These are phyloP conservation scores for Akebia trifoliata DNA, from an alignment of 164 flowering plant species.

Conservation along the genomic window DNA sequence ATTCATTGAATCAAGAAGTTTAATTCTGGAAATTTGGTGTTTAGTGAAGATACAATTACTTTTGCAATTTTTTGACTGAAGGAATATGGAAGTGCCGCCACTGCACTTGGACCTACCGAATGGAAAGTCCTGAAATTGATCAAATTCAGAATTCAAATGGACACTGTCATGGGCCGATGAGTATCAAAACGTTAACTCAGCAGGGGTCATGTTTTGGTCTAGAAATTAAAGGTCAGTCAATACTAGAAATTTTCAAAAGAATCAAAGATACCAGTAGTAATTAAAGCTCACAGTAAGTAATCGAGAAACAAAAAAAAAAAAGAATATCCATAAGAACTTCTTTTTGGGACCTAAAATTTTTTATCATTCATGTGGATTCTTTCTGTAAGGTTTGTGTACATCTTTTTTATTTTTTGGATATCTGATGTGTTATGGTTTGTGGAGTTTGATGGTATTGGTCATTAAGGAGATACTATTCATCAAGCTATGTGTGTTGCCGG, in stretches of 20 bases:
- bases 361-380: neutral
- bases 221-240: constrained; percentile 24
- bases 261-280: neutral
- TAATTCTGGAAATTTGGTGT: constrained; percentile 10
- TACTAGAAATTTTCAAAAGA: neutral
- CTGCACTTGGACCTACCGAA: constrained; percentile 35
- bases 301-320: neutral
- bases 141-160: constrained; percentile 13
- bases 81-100: constrained; percentile 45
- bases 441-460: too few relatives aligned
- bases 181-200: constrained; percentile 19
- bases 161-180: constrained; percentile 8
- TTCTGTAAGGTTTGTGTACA: neutral
- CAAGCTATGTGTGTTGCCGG: too few relatives aligned
- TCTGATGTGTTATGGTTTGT: too few relatives aligned
- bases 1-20: neutral
- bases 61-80: constrained; percentile 26
- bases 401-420: too few relatives aligned
- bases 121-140: constrained; percentile 24
- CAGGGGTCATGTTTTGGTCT: constrained; percentile 13
- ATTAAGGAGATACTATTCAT: too few relatives aligned
- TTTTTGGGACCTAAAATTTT: neutral
- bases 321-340: neutral
- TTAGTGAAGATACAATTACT: constrained; percentile 12
- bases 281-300: neutral